Base-by-base conservation (phyloP, 768 basidiomycete species). In the Gloeostereum incarnatum region DNA sequence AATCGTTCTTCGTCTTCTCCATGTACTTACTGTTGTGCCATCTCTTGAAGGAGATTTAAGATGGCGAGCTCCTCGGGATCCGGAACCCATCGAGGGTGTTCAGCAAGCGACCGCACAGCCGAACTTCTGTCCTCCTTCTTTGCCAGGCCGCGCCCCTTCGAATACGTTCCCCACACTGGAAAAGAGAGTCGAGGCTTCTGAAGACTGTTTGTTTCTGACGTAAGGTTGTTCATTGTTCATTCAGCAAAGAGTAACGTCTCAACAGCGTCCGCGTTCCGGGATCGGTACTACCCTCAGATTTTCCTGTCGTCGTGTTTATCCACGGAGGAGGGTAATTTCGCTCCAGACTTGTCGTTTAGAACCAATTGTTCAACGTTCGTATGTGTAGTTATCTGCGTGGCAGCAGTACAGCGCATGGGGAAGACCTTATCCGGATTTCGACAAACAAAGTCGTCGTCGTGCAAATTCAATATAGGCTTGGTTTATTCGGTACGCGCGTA, bases 391-490 rank as follows among this genome's bases (percentile, higher is more conserved):
- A 57, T 16, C 14, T 20, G 8, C 0, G 0, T 5, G 49, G 49
- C 13, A 36, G 27, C 3, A 49, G 10, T 18, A 16, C 8, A 9
- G 8, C 8, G 8, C 32, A 8, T 9, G 32, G 32, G 9, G 8
- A 8, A 36, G 5, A 0, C 4, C 16, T 46, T 26, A 16, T 46
- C 3, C 18, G 25, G 7, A 44, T 45, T n/a, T 51, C 58, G 0
- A 6, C 45, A 22, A 39, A 50, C 21, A 43, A 35, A 13, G 11
- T 51, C 6, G 8, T 59, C 1, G 47, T 46, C 1, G 48, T 59
- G 6, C 19, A 46, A 4, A 46, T 56, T 13, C 49, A 58, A 42
- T 58, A 59, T 23, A 56, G 57, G 13, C 40, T 58, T 4, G 56
- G 57, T 27, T 29, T 37, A 22, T 55, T 58, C n/a, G 56, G 58